Conservation (phyloP, 2,329 filamentous ascomycete genomes). For the Penicillium sp. region DNA sequence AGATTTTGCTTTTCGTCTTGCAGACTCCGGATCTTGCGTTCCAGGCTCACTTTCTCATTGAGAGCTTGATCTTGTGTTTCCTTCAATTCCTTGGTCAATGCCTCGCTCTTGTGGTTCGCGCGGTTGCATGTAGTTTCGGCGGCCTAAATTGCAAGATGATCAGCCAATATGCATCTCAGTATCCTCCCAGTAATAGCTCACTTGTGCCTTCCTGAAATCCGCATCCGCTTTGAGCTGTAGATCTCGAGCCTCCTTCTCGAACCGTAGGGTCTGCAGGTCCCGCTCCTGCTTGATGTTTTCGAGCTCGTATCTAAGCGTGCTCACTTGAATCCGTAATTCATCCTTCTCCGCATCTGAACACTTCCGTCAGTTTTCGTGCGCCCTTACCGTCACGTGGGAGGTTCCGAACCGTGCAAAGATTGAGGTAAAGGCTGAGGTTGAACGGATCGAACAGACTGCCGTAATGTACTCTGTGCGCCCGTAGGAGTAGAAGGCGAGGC, state of each 20-base stretch:
- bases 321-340: constrained; percentile 83
- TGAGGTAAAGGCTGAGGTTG: constrained; percentile 37
- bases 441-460: constrained; percentile 37
- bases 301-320: constrained; percentile 81
- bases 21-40: constrained; percentile 53
- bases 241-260: constrained; percentile 80
- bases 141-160: constrained; percentile 31
- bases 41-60: constrained; percentile 56
- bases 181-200: constrained; percentile 23
- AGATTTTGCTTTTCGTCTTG: constrained; percentile 70
- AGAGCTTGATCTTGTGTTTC: constrained; percentile 53
- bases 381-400: background rate
- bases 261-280: constrained; percentile 72
- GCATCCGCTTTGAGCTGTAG: constrained; percentile 76
- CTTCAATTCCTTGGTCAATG: constrained; percentile 54
- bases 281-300: constrained; percentile 84
- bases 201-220: constrained; percentile 69
- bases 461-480: constrained; percentile 34
- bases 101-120: constrained; percentile 54
- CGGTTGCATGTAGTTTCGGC: constrained; percentile 54
- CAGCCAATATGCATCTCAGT: background rate
- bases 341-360: constrained; percentile 56
- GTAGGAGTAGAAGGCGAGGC: constrained; percentile 43
- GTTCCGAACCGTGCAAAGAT: constrained; percentile 38
- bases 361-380: constrained; percentile 10